Evolutionary conservation across 306 rosid genomes (phyloP).

Genomic region (Corylus avellana): DNA sequence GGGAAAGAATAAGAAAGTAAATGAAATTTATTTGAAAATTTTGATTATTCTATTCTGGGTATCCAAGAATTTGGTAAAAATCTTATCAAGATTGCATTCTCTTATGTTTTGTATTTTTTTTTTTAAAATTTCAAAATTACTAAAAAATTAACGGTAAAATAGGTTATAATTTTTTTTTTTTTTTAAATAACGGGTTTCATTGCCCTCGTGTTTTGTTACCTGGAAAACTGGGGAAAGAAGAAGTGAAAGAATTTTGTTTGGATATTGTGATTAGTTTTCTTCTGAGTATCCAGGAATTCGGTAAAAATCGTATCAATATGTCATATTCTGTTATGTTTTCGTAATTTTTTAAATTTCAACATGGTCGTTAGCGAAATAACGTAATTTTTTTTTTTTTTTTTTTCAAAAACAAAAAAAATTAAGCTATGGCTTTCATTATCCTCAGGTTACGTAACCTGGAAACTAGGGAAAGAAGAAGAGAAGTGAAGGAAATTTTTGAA

Average conservation of each 20-base stretch:
- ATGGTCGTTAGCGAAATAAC: background rate
- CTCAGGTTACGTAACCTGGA: background rate
- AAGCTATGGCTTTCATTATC: background rate
- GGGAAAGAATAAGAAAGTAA: constrained; percentile 2
- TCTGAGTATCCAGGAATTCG: background rate
- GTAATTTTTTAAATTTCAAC: background rate
- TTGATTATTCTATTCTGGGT: constrained; percentile 6
- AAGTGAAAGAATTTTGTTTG: background rate
- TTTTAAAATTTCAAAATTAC: too few relatives aligned
- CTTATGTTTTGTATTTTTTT: background rate
- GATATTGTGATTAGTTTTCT: constrained; percentile 3
- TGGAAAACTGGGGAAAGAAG: constrained; percentile 20
- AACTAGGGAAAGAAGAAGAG: constrained; percentile 3
- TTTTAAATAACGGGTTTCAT: constrained; percentile 27
- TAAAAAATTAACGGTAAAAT: too few relatives aligned
- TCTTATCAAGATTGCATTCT: background rate
- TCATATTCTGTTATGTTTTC: background rate
- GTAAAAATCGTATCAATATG: background rate
- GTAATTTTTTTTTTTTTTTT: background rate
- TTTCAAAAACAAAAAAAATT: background rate
- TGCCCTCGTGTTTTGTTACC: constrained; percentile 19
- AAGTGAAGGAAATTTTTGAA: background rate
- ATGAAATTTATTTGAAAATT: background rate
- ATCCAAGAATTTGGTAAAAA: constrained; percentile 7
- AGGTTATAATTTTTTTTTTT: too few relatives aligned